A percentile compares a stretch with the other conserved stretches of the same genome.
Conservation (phyloP, 257 asterid species). For the Handroanthus guayacan region DNA sequence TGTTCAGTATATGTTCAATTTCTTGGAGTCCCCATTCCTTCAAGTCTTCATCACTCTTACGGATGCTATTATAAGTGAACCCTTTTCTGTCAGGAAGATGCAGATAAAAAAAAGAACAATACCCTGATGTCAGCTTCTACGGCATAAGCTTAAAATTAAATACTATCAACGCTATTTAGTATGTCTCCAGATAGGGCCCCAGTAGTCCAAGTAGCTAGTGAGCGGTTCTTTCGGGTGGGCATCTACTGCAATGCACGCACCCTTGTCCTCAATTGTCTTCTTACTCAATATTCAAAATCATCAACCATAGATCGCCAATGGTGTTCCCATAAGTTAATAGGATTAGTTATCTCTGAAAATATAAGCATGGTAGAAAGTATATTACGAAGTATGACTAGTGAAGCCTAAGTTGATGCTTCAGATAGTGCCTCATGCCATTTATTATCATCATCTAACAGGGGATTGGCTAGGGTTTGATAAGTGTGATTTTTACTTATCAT, state of each 20-base stretch:
- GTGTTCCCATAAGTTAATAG: too few species aligned
- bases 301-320: background rate
- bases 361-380: too few species aligned
- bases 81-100: too few species aligned
- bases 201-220: background rate
- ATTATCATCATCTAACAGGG: background rate
- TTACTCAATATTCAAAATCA: background rate
- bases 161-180: too few species aligned
- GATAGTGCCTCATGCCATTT: constrained; percentile 2
- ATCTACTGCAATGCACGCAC: background rate
- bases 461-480: too few species aligned
- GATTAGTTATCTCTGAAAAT: too few species aligned
- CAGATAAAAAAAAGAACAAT: too few species aligned
- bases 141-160: too few species aligned
- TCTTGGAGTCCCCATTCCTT: background rate
- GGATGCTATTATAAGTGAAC: background rate
- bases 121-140: too few species aligned
- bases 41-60: background rate
- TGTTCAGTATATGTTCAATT: too few species aligned
- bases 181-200: too few species aligned
- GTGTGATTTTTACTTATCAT: too few species aligned
- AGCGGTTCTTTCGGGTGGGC: background rate
- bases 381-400: background rate
- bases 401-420: constrained; percentile 21
- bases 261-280: background rate